A percentile compares a stretch with the other conserved stretches of the same genome.
Evolutionary conservation across 148 eudicot genomes (phyloP).

Genomic region (Linanthus parryae): DNA sequence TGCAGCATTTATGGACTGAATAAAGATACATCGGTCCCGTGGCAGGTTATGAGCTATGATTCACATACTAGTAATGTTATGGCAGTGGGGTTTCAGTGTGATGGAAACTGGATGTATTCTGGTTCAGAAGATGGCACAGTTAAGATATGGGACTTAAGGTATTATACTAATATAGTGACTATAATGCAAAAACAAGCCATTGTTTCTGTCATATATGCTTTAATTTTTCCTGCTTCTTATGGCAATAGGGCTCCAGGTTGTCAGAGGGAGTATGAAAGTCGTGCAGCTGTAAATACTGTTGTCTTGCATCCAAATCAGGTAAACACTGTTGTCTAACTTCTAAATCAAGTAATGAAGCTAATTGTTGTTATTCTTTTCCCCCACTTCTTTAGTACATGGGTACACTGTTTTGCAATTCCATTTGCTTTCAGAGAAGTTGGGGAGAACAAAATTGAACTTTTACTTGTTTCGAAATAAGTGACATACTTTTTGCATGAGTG

Average conservation of each 20-base stretch:
- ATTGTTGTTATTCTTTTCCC: background rate
- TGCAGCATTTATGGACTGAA: no score
- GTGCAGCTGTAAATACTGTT: constrained; percentile 98
- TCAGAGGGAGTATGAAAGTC: constrained; percentile 98
- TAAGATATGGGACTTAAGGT: constrained; percentile 99
- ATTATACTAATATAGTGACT: background rate
- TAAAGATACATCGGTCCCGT: background rate
- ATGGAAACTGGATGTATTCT: constrained; percentile 98
- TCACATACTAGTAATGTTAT: constrained; percentile 94
- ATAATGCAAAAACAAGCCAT: no score
- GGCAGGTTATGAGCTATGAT: constrained; percentile 94
- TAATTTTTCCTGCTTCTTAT: constrained; percentile 1
- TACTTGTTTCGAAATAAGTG: no score
- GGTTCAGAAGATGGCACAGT: constrained; percentile 99
- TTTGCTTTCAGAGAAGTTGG: no score
- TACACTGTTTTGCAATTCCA: background rate
- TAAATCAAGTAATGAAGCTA: no score
- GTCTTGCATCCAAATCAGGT: constrained; percentile 99
- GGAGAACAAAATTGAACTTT: no score
- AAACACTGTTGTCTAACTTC: no score
- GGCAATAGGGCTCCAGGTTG: constrained; percentile 83
- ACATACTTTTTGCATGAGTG: no score
- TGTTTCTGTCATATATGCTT: background rate
- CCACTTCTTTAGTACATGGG: background rate
- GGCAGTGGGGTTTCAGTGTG: constrained; percentile 98